Base-by-base conservation (phyloP, 1,284 basidiomycete genomes). In the Apiotrichum gracile region DNA sequence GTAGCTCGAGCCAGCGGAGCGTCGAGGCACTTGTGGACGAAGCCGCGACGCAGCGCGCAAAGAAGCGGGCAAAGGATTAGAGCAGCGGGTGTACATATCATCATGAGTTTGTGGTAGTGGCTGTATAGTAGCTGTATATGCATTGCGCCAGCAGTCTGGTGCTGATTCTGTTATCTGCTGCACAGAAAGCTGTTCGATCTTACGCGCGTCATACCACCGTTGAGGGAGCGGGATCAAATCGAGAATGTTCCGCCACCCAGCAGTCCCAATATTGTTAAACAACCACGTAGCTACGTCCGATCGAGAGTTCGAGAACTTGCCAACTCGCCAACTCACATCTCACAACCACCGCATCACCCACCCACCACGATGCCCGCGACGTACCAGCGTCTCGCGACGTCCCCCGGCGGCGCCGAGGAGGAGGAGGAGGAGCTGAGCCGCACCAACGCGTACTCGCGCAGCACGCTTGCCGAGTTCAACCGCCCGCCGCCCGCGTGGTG, bases 401-500 rank as follows among this genome's bases (percentile, higher is more conserved):
- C 44, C 33, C 34, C 49, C 21, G 22, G n/a, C 21, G 44, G 37
- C 35, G 54, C 49, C 19, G 21, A 27, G 29, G 34, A 45, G 13
- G 51, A 53, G 33, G 49, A 43, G 14, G 38, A 45, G 24, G 21
- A 26, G 44, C 59, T 61, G 17, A 37, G 33, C 24, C 47, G 34
- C 19, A 39, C 49, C 38, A 52, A 61, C 51, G 47, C 59, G 19
- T 49, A 47, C 38, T 29, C 52, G 31, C 40, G 41, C 31, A 27
- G 50, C 4, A 57, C 55, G 13, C 57, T 66, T 49, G 62, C 60
- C 22, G 69, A 71, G 57, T 72, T 74, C 58, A 64, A 72, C 47
- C 61, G 66, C n/a, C 68, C 64, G 2, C 54, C 65, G n/a, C 72
- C 72, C 16, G 58, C 67, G 8, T 65, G 61, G 57, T 75, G 70